phyloP scores from a whole-genome alignment of 163 green algal genomes.

The Chloromonas sp. region DNA sequence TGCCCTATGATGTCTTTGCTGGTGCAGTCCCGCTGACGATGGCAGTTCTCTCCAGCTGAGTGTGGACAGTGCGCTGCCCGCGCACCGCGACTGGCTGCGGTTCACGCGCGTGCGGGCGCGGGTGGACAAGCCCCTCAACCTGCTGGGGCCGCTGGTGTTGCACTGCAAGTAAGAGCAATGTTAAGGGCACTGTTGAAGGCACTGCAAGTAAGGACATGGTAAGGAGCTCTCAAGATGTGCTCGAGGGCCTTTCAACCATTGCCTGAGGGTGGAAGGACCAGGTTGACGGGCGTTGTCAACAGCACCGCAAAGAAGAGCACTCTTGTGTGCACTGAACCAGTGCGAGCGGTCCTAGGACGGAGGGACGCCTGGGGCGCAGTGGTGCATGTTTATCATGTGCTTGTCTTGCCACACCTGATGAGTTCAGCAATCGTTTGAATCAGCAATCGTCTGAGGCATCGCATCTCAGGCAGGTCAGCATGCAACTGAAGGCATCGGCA shows the following conservation, averaged over 20 bases:
- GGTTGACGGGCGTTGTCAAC: neutral
- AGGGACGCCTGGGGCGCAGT: no score
- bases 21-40: constrained; percentile 31
- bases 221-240: constrained; percentile 41
- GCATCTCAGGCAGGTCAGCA: no score
- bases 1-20: neutral
- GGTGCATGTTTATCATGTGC: neutral
- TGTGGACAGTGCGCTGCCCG: constrained; percentile 80
- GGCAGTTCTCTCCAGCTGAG: constrained; percentile 65
- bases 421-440: no score
- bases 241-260: constrained; percentile 49
- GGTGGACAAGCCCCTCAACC: constrained; percentile 46
- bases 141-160: constrained; percentile 42
- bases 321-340: no score
- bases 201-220: no score
- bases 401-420: no score
- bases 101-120: constrained; percentile 66
- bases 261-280: constrained; percentile 17
- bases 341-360: no score
- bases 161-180: constrained; percentile 41
- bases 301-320: neutral
- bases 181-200: no score
- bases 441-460: no score
- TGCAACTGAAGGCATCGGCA: no score
- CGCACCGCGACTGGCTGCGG: constrained; percentile 78